Evolutionary conservation across 306 rosid species (phyloP).

Genomic region (Dryas octopetala): DNA sequence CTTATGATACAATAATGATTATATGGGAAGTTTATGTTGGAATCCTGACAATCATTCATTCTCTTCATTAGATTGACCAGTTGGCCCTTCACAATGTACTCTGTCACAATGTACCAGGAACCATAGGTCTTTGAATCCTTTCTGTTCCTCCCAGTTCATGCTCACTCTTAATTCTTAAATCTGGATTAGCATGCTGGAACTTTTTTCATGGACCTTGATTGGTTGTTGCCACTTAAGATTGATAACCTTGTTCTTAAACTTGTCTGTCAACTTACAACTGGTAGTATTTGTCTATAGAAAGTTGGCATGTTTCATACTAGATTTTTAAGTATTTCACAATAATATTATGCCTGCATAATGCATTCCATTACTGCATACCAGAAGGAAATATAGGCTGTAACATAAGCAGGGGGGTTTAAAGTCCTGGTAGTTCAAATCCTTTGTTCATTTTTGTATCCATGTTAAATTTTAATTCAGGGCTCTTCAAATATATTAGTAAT

Average conservation of each 20-base stretch:
- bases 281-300: neutral
- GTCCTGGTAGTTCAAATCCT: neutral
- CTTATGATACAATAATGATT: neutral
- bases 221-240: neutral
- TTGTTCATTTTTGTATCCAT: neutral
- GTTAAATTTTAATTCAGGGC: too few relatives aligned
- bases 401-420: neutral
- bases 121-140: neutral
- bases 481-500: neutral
- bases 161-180: neutral
- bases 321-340: neutral
- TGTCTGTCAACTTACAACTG: neutral
- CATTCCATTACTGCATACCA: neutral
- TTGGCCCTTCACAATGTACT: too few relatives aligned
- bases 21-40: neutral
- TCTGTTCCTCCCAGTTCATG: neutral
- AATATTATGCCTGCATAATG: neutral
- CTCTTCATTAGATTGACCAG: too few relatives aligned
- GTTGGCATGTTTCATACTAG: conserved; percentile 1
- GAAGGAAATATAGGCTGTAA: neutral
- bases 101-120: too few relatives aligned
- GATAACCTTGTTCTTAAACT: neutral
- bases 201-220: neutral
- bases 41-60: too few relatives aligned
- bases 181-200: neutral